Evolutionary conservation across 768 basidiomycete genomes (phyloP), one percentile per base, ranked within the genome.

Genomic region (Pholiota microspora): DNA sequence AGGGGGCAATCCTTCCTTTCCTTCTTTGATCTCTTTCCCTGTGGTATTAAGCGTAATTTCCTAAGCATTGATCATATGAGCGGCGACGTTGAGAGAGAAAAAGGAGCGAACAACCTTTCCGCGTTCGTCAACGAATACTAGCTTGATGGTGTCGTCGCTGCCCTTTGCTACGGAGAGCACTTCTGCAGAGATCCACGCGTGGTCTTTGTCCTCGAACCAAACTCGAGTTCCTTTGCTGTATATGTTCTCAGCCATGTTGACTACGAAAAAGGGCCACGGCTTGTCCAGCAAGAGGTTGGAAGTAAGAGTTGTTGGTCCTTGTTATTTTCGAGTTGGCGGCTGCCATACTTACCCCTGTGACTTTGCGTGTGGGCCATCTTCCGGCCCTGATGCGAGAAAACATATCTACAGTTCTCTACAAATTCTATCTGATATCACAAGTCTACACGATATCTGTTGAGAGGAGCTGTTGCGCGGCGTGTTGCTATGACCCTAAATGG

Each of bases 191-290:
- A 96, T 80, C 94, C 94, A 97, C 58, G 92, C 93, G 61, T 88
- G 85, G 58, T 96, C 94, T 72, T 91, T 94, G 77, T 96, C 93
- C 59, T 92, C 84, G 65, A 95, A 94, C 94, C 90, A 92, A 67
- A 92, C 90, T 63, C 89, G 80, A 59, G 89, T 92, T 58, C 90
- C 90, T 72, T 88, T 92, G 80, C 85, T 89, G 77, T 92, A 92
- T 67, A 92, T 89, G 77, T 92, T 91, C 77, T 92, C 90, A 70
- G 90, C 88, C 90, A 92, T 92, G 71, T 59, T 63, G 55, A 58
- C 56, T 52, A 53, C 29, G 45, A 51, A 60, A 57, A 38, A 44
- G 46, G 54, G 62, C 54, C 62, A 65, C 59, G 61, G 60, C 66
- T 65, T 66, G 66, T 61, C 69, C 69, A 64, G 65, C 63, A 66